phyloP scores from a whole-genome alignment of 192 early-diverging fungal genomes.

The Obelidium mucronatum region DNA sequence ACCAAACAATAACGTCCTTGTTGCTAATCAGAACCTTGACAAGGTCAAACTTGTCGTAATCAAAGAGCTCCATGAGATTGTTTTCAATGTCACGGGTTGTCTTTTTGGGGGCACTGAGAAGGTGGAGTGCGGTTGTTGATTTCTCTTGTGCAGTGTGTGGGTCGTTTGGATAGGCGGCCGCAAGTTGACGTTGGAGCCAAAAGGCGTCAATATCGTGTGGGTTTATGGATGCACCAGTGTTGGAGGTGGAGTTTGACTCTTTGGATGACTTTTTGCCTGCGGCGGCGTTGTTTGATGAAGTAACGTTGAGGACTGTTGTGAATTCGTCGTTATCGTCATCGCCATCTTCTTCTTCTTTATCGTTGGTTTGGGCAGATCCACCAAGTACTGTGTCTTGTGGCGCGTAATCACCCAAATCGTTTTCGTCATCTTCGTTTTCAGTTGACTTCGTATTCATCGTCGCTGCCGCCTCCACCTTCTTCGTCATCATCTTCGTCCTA shows the following conservation, averaged over 20 bases:
- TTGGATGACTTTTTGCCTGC: not conserved
- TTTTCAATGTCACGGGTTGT: slow-evolving; percentile 91
- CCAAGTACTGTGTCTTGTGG: not conserved
- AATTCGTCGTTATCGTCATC: slow-evolving; percentile 40
- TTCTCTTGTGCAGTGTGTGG: slow-evolving; percentile 89
- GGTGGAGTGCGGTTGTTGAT: slow-evolving; percentile 73
- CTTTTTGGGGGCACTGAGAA: slow-evolving; percentile 69
- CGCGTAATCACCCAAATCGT: not conserved
- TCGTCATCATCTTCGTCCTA: slow-evolving; percentile 85
- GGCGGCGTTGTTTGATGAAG: not conserved
- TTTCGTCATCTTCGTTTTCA: not conserved
- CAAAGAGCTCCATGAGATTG: slow-evolving; percentile 93
- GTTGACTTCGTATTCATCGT: slow-evolving; percentile 50
- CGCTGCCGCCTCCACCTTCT: slow-evolving; percentile 57
- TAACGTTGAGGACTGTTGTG: slow-evolving; percentile 45
- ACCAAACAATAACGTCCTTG: slow-evolving; percentile 90
- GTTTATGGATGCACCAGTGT: slow-evolving; percentile 32
- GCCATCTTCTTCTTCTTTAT: slow-evolving; percentile 43
- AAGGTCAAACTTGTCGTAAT: slow-evolving; percentile 95
- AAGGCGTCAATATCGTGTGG: slow-evolving; percentile 96
- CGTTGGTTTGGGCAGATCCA: not conserved
- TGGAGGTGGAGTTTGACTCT: slow-evolving; percentile 14
- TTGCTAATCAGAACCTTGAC: slow-evolving; percentile 90
- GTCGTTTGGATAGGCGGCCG: slow-evolving; percentile 78
- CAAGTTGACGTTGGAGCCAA: slow-evolving; percentile 92